phyloP scores from a whole-genome alignment of 371 early-diverging fungal genomes.

The Phascolomyces articulosus region DNA sequence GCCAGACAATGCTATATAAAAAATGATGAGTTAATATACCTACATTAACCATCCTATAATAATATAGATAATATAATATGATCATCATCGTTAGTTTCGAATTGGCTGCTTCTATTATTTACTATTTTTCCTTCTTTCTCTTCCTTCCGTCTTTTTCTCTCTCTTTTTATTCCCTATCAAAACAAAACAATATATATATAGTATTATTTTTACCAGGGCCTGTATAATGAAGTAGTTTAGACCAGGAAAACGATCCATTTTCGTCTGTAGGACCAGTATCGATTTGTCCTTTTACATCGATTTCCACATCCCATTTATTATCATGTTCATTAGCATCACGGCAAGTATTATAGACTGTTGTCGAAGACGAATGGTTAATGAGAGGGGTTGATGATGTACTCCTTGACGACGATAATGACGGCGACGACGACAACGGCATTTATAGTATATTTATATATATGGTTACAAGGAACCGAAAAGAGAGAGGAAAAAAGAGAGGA shows the following conservation, averaged over 20 bases:
- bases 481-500: background rate
- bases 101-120: too few species aligned
- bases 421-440: background rate
- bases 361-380: background rate
- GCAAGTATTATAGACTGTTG: background rate
- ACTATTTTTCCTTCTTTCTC: too few species aligned
- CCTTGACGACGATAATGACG: background rate
- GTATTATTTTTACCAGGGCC: conserved; percentile 47
- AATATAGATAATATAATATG: too few species aligned
- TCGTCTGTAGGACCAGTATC: conserved; percentile 40
- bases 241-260: conserved; percentile 40
- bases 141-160: too few species aligned
- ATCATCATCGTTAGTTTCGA: too few species aligned
- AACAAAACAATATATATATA: too few species aligned
- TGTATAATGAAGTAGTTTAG: conserved; percentile 54
- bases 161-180: too few species aligned
- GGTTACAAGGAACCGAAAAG: too few species aligned
- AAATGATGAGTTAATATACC: background rate
- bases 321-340: background rate
- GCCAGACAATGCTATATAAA: background rate
- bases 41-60: conserved; percentile 56
- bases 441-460: too few species aligned
- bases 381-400: background rate
- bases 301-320: conserved; percentile 25
- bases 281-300: conserved; percentile 48